Evolutionary conservation across 345 rosid species (phyloP), one percentile per base, ranked within the genome.

Genomic region (Eucalyptus regnans): DNA sequence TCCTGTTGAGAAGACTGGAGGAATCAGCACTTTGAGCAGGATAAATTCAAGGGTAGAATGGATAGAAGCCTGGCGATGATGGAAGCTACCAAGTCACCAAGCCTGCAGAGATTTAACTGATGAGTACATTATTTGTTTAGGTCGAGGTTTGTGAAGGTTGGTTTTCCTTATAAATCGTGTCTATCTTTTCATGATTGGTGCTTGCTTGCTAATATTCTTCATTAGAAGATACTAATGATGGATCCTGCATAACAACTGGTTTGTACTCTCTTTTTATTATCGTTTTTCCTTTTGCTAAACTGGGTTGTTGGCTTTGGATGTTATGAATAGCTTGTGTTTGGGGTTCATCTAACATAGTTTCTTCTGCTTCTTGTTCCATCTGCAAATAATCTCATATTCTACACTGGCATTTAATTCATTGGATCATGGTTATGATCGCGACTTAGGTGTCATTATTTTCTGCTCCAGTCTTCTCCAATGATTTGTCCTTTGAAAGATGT

Each of bases 31-130:
- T 89, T 88, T 95, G 89, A 94, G 96, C 92, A 88, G 92, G 79
- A 91, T 94, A 86, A 92, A 93, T 90, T 93, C 95, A 9, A 94
- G 95, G 93, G 90, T 54, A 9, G 97, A 96, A 89, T 95, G 95
- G 48, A 92, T 92, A 43, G 96, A 93, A 91, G 94, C 96, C 76
- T 93, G 94, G 96, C 88, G 95, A 88, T 95, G 92, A 93, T 91
- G 88, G 86, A 89, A 31, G 86, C 43, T 27, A 81, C 33, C 68
- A 50, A 22, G 31, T 10, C 88, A 89, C 89, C 37, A 29, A 50
- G 46, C 46, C 29, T 56, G 49, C 64, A 87, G 79, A 86, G 90
- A 86, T 88, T 86, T 86, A 29, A 71, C 27, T 10, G 83, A 37
- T 18, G 23, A 76, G 27, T 37, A 41, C 46, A 18, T 76, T 76